A percentile compares a stretch with the other conserved stretches of the same genome.
Conservation (phyloP, 768 basidiomycete species). For the Lanmaoa pseudosensibilis region DNA sequence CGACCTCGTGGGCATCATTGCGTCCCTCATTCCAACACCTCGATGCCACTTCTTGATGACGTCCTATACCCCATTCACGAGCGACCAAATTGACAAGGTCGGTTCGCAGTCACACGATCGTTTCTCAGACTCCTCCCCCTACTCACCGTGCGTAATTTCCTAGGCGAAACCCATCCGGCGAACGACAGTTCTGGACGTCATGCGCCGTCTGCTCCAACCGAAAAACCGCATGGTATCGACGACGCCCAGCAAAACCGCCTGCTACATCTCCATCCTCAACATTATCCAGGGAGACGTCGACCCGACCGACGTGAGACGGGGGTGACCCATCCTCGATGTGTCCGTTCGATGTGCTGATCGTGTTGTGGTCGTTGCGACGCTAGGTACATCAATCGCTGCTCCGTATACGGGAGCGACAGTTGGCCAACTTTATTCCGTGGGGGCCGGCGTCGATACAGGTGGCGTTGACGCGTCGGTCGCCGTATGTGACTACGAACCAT, state of each 20-base stretch:
- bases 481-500: slow-evolving; percentile 85
- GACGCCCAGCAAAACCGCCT: slow-evolving; percentile 84
- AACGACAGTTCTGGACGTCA: slow-evolving; percentile 97
- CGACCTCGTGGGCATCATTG: slow-evolving; percentile 95
- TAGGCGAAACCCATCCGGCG: slow-evolving; percentile 94
- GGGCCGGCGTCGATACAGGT: slow-evolving; percentile 98
- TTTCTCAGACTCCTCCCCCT: not conserved
- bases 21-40: slow-evolving; percentile 94
- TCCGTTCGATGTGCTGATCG: not conserved
- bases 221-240: slow-evolving; percentile 99
- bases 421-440: slow-evolving; percentile 99
- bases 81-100: slow-evolving; percentile 95
- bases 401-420: slow-evolving; percentile 92
- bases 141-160: not conserved
- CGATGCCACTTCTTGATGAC: slow-evolving; percentile 99
- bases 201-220: slow-evolving; percentile 95
- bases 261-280: slow-evolving; percentile 97
- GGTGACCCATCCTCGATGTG: not conserved
- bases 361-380: not conserved
- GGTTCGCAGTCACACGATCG: slow-evolving; percentile 10
- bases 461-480: slow-evolving; percentile 87
- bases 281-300: slow-evolving; percentile 99
- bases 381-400: slow-evolving; percentile 97
- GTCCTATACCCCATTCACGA: slow-evolving; percentile 97
- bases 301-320: slow-evolving; percentile 76